Evolutionary conservation across 352 stramenopile genomes (phyloP), one percentile per base, ranked within the genome.

Genomic region (Globisporangium acanthophoron): DNA sequence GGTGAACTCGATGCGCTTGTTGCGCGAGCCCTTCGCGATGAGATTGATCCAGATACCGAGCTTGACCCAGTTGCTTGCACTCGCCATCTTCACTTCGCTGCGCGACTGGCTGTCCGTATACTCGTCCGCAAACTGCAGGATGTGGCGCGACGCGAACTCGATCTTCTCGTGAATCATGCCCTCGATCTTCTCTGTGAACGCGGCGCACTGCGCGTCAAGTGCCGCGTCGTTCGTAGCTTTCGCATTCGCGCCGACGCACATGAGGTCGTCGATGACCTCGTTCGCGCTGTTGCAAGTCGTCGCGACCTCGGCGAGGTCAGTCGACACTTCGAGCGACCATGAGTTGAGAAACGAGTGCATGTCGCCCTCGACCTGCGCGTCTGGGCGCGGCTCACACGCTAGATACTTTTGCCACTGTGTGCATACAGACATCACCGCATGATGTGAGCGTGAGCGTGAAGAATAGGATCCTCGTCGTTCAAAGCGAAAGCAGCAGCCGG

Each of bases 291-390:
- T 76, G 21, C 76, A 90, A 3, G 74, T 66, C 15, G 62, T 50
- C 20, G 77, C 72, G 27, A 88, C 70, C 43, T 83, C 73, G 9
- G 74, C 21, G 3, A 89, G 52, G 21, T 83, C 64, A 0, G 71
- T 73, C 6, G 76, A 68, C 12, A 73, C 72, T 16, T 91, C 81
- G 18, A 88, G 57, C 43, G 81, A 69, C 79, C 78, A 92, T 37
- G 79, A 85, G 62, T 92, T 89, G 16, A 93, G 50, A 60, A 90
- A 92, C 47, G 79, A 86, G 57, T 91, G 90, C 75, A 93, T 85
- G 55, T 93, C 81, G 52, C 76, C 75, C 54, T 93, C 80, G 3
- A 85, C 66, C 43, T 82, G 71, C 3, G 81, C 79, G 39, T 91
- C 80, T 0, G 78, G 81, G 15, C 78, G 80, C 13, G 76, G 69